Evolutionary conservation across 2,329 filamentous ascomycete species (phyloP).

Genomic region (Aspergillus sclerotialis): DNA sequence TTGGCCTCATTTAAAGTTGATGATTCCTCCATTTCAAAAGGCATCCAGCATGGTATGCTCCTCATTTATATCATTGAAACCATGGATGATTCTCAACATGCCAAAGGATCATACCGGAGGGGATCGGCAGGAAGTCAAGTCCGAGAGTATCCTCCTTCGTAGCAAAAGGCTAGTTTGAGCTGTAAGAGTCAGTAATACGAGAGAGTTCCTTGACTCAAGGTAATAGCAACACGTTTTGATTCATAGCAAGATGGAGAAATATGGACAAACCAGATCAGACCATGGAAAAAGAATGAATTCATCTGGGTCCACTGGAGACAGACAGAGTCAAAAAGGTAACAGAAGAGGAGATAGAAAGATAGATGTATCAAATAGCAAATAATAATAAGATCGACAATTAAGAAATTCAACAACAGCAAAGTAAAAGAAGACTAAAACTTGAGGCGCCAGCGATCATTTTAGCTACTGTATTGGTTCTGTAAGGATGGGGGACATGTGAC

Average conservation of each 20-base stretch:
- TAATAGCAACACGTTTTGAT: too few relatives aligned
- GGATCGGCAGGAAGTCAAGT: constrained; percentile 2
- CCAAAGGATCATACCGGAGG: constrained; percentile 1
- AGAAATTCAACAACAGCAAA: not conserved
- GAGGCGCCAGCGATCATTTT: not conserved
- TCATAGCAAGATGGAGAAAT: too few relatives aligned
- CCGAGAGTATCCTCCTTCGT: constrained; percentile 1
- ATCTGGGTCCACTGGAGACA: not conserved
- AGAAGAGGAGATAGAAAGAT: too few relatives aligned
- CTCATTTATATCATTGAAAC: not conserved
- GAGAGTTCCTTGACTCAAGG: too few relatives aligned
- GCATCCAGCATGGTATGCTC: not conserved
- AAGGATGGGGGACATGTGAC: not conserved
- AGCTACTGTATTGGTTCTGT: not conserved
- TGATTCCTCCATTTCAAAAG: too few relatives aligned
- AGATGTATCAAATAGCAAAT: not conserved
- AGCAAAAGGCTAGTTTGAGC: too few relatives aligned
- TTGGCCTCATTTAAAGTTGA: too few relatives aligned
- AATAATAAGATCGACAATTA: not conserved
- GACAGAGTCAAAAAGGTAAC: too few relatives aligned
- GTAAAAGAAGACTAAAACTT: not conserved
- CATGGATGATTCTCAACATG: too few relatives aligned
- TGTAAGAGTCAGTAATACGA: too few relatives aligned
- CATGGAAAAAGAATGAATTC: not conserved
- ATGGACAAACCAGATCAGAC: not conserved